Evolutionary conservation across 2,329 filamentous ascomycete species (phyloP).

Genomic region (Diaporthe vexans): DNA sequence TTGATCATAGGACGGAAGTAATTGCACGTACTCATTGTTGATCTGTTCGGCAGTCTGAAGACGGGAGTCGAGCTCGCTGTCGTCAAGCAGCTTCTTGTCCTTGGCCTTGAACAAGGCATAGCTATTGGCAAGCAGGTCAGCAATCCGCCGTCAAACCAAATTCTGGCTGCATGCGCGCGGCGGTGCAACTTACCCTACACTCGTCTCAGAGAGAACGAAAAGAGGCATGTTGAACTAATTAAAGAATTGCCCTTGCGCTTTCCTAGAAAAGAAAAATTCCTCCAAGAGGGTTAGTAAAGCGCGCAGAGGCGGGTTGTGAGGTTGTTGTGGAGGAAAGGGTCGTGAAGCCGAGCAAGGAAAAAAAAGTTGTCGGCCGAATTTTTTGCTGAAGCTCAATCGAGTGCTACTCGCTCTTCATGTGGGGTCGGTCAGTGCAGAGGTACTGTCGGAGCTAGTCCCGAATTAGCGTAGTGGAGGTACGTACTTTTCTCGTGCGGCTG

Average conservation of each 20-base stretch:
- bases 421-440: conserved; percentile 38
- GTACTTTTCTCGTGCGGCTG: conserved; percentile 12
- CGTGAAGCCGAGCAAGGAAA: conserved; percentile 31
- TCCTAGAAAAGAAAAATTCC: conserved; percentile 40
- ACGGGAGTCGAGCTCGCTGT: conserved; percentile 83
- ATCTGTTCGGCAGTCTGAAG: conserved; percentile 86
- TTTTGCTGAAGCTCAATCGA: conserved; percentile 38
- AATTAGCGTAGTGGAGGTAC: not conserved
- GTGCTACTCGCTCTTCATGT: conserved; percentile 35
- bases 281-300: conserved; percentile 45
- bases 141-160: not conserved
- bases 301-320: conserved; percentile 37
- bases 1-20: not conserved
- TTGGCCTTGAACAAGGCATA: conserved; percentile 99
- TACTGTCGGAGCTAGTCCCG: conserved; percentile 29
- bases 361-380: conserved; percentile 41
- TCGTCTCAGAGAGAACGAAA: conserved; percentile 94
- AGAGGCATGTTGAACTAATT: conserved; percentile 77
- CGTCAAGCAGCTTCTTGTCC: conserved; percentile 93
- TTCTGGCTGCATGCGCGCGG: conserved; percentile 5
- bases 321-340: conserved; percentile 34
- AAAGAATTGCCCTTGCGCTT: conserved; percentile 41
- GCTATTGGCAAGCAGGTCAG: conserved; percentile 64
- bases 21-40: conserved; percentile 80
- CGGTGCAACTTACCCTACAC: conserved; percentile 74